phyloP scores from a whole-genome alignment of 2,329 filamentous ascomycete species.

The Chrysosphaeria jannelii region DNA sequence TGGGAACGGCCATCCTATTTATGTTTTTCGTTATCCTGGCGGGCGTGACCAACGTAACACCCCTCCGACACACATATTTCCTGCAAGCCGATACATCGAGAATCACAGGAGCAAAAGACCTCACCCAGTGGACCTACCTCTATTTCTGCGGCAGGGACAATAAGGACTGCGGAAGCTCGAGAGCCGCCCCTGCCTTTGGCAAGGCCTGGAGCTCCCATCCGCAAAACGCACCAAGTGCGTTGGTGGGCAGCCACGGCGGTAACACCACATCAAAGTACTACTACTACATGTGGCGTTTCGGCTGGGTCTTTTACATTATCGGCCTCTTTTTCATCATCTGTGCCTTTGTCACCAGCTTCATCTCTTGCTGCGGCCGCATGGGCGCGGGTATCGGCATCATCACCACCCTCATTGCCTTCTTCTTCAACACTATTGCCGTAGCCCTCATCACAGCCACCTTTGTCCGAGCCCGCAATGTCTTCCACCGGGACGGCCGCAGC shows the following conservation, averaged over 20 bases:
- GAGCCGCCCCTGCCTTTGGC: constrained; percentile 37
- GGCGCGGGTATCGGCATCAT: constrained; percentile 36
- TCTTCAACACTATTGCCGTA: constrained; percentile 36
- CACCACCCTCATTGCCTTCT: constrained; percentile 25
- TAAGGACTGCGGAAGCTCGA: constrained; percentile 29
- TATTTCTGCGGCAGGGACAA: constrained; percentile 40
- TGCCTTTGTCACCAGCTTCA: constrained; percentile 34
- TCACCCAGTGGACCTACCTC: constrained; percentile 77
- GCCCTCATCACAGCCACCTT: constrained; percentile 44
- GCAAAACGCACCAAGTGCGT: constrained; percentile 12
- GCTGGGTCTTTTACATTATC: constrained; percentile 75
- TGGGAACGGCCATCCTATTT: constrained; percentile 19
- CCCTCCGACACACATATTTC: constrained; percentile 56
- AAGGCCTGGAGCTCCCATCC: constrained; percentile 30
- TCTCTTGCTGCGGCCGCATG: constrained; percentile 41
- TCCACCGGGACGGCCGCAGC: constrained; percentile 20
- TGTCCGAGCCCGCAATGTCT: constrained; percentile 36
- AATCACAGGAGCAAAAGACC: constrained; percentile 34
- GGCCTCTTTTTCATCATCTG: constrained; percentile 46
- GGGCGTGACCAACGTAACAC: constrained; percentile 17
- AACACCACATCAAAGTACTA: constrained; percentile 26
- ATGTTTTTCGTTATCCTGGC: constrained; percentile 28
- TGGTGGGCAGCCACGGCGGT: constrained; percentile 21
- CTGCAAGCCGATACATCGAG: constrained; percentile 46
- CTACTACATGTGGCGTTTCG: constrained; percentile 71